These are phyloP conservation scores for Tephrocybe sp. DNA, from an alignment of 768 basidiomycete genomes.

Conservation along the genomic window DNA sequence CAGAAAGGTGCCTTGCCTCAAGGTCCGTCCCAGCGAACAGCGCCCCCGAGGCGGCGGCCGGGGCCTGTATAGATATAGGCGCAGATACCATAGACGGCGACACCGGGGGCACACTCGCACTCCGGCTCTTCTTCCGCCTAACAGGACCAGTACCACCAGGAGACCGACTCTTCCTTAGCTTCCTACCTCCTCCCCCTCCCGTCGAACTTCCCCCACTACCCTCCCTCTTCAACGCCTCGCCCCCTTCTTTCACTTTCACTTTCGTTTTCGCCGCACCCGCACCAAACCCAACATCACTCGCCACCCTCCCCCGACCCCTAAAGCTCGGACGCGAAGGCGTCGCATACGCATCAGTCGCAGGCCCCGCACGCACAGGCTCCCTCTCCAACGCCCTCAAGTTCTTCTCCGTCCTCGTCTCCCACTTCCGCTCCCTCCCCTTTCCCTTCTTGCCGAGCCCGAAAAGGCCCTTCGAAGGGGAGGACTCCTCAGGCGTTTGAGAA, in stretches of 20 bases:
- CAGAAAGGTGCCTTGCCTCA: background rate
- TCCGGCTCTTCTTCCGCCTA: background rate
- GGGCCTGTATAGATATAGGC: too few species aligned
- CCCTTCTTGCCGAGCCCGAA: conserved; percentile 4
- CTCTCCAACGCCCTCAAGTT: conserved; percentile 19
- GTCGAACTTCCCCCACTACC: background rate
- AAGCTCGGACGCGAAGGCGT: conserved; percentile 9
- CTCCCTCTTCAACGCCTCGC: background rate
- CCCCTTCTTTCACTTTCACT: background rate
- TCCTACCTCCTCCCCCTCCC: conserved; percentile 1
- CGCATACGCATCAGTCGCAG: background rate
- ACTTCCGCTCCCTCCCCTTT: conserved; percentile 11
- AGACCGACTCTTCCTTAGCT: conserved; percentile 2
- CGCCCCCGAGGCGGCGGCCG: background rate
- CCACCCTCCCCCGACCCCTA: conserved; percentile 16
- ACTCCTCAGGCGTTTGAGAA: too few species aligned
- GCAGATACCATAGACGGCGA: background rate
- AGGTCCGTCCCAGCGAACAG: conserved; percentile 3
- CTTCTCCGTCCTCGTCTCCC: conserved; percentile 25
- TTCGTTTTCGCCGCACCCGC: background rate
- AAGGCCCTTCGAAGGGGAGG: background rate
- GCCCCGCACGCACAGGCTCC: background rate
- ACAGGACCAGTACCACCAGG: background rate
- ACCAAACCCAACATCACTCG: conserved; percentile 21
- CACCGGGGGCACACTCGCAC: conserved; percentile 4